Percentiles rank a stretch among this genome's conserved stretches.
Conservation (phyloP, 176 grass and related monocot genomes). For the Alloteropsis semialata region DNA sequence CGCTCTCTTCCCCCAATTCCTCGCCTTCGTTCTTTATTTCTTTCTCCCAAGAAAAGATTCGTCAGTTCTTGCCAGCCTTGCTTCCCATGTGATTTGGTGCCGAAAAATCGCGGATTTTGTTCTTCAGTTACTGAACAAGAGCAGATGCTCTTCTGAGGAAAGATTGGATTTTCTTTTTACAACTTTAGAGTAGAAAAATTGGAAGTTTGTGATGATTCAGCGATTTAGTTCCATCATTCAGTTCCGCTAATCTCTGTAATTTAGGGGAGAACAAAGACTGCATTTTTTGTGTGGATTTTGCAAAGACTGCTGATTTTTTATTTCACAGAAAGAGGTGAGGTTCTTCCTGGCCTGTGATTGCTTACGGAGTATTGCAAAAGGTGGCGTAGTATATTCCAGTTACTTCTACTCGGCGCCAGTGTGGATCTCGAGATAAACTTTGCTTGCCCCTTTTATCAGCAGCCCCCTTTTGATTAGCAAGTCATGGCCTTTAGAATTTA, state of each 20-base stretch:
- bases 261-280: neutral
- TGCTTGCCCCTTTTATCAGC: slow-evolving; percentile 30
- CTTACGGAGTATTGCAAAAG: slow-evolving; percentile 28
- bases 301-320: neutral
- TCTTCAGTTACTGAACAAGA: neutral
- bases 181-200: neutral
- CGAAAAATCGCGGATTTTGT: slow-evolving; percentile 7
- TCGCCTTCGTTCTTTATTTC: neutral
- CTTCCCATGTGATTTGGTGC: slow-evolving; percentile 22
- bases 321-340: neutral
- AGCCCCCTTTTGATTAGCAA: too few relatives aligned
- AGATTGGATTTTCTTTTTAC: neutral
- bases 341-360: slow-evolving; percentile 12
- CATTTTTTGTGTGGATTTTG: neutral
- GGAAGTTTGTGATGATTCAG: neutral
- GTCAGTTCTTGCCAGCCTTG: slow-evolving; percentile 8
- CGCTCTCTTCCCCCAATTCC: neutral
- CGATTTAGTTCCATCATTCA: neutral
- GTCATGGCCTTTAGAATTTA: slow-evolving; percentile 21
- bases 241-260: neutral
- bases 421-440: slow-evolving; percentile 44
- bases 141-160: neutral
- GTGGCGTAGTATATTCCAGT: slow-evolving; percentile 42
- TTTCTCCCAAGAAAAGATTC: neutral
- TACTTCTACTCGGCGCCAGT: slow-evolving; percentile 20